Conservation (phyloP, 1,284 basidiomycete species). For the Boletus hoseneyae region DNA sequence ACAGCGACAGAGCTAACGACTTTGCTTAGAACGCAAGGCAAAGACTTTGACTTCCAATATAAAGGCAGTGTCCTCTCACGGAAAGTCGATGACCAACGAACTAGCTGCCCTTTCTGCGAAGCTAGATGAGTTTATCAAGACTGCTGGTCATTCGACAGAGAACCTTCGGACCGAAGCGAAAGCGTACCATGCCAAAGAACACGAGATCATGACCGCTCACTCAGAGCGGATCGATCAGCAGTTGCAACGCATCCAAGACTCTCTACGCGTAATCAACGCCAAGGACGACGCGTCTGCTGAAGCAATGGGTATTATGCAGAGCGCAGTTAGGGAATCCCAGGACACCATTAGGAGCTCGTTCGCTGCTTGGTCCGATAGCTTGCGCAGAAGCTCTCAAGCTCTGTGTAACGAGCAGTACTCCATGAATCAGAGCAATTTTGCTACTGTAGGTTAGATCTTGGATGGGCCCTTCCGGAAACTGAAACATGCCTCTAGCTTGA, state of each 20-base stretch:
- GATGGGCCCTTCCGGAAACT: background rate
- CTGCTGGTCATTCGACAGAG: constrained; percentile 49
- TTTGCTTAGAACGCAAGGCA: constrained; percentile 68
- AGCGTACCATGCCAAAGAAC: constrained; percentile 54
- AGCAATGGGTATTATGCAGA: constrained; percentile 47
- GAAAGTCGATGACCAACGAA: constrained; percentile 53
- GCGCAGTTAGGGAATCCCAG: constrained; percentile 49
- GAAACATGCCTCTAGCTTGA: constrained; percentile 40
- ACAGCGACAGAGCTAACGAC: constrained; percentile 11
- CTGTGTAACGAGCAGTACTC: constrained; percentile 47
- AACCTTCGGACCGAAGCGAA: constrained; percentile 57
- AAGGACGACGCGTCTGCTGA: constrained; percentile 56
- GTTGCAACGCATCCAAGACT: constrained; percentile 53
- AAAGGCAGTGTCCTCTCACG: constrained; percentile 60
- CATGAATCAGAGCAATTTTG: constrained; percentile 42
- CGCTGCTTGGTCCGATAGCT: constrained; percentile 48
- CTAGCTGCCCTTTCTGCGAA: constrained; percentile 52
- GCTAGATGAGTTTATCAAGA: constrained; percentile 61
- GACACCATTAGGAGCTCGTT: constrained; percentile 53
- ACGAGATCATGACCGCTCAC: constrained; percentile 49
- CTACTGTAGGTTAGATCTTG: constrained; percentile 36
- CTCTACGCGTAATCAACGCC: constrained; percentile 54
- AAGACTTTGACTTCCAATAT: constrained; percentile 64
- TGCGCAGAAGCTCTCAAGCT: constrained; percentile 47
- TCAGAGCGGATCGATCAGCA: constrained; percentile 61